These are phyloP conservation scores for Amoebophrya sp. DNA, from an alignment of 169 alveolate species.

Conservation along the genomic window DNA sequence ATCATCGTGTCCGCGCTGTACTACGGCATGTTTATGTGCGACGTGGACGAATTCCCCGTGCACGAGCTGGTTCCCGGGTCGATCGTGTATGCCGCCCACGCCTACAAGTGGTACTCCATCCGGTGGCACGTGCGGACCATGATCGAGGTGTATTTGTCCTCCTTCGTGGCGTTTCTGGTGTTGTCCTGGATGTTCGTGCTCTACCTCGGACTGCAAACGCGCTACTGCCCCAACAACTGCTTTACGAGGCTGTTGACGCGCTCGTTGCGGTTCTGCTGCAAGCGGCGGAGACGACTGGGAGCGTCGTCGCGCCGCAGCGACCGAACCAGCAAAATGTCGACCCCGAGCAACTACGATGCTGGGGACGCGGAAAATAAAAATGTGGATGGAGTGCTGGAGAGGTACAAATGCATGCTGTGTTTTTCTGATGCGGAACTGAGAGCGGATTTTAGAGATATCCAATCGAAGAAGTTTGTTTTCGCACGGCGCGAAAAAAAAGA, in stretches of 20 bases:
- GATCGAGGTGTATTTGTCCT: not conserved
- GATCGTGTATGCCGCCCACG: not conserved
- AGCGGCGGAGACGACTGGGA: too few species aligned
- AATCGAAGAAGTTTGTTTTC: too few species aligned
- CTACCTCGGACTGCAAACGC: not conserved
- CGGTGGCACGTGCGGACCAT: not conserved
- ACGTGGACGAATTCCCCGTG: not conserved
- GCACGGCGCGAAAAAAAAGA: too few species aligned
- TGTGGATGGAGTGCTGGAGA: too few species aligned
- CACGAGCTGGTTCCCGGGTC: not conserved
- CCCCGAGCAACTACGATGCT: too few species aligned
- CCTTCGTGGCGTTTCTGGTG: not conserved
- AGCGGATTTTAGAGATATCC: too few species aligned
- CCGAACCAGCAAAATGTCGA: too few species aligned
- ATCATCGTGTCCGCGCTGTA: not conserved
- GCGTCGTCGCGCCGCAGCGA: too few species aligned
- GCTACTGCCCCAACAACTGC: not conserved
- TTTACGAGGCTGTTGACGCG: not conserved
- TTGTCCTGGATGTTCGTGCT: not conserved
- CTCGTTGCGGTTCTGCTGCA: too few species aligned
- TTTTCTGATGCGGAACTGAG: not conserved
- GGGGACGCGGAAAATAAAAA: too few species aligned
- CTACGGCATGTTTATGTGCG: not conserved
- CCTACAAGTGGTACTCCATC: not conserved
- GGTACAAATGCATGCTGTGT: not conserved